These are phyloP conservation scores for Huntiella bhutanensis DNA, from an alignment of 2,329 filamentous ascomycete genomes.

Conservation along the genomic window DNA sequence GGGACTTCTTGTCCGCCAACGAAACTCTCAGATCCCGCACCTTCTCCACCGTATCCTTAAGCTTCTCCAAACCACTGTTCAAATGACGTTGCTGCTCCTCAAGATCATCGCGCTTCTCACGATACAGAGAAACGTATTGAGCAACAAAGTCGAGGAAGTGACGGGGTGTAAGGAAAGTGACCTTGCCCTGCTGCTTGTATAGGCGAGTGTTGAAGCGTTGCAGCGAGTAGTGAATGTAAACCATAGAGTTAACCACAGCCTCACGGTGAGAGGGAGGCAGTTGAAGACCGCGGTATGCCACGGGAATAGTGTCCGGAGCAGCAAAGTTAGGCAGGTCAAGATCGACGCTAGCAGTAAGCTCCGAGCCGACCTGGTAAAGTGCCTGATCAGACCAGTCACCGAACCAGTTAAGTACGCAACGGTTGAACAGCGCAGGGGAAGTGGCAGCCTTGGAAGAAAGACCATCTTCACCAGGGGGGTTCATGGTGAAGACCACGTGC, in stretches of 20 bases:
- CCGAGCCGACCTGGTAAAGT: constrained; percentile 89
- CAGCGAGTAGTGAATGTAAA: constrained; percentile 92
- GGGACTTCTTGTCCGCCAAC: constrained; percentile 81
- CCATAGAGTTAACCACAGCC: constrained; percentile 92
- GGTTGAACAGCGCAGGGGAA: constrained; percentile 95
- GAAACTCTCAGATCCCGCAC: constrained; percentile 81
- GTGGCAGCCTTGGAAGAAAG: constrained; percentile 92
- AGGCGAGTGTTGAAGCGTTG: constrained; percentile 77
- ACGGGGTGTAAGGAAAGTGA: constrained; percentile 83
- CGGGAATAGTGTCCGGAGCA: constrained; percentile 77
- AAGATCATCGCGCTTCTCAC: constrained; percentile 93
- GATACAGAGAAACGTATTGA: constrained; percentile 93
- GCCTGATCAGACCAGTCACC: constrained; percentile 99
- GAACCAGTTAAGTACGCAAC: constrained; percentile 99
- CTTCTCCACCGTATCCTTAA: constrained; percentile 92
- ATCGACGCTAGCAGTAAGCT: constrained; percentile 91
- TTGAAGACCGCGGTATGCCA: constrained; percentile 70
- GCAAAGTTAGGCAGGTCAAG: constrained; percentile 72
- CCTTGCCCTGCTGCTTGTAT: constrained; percentile 76
- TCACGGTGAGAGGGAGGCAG: constrained; percentile 82
- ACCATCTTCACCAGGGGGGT: constrained; percentile 74
- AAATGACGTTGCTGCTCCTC: constrained; percentile 97
- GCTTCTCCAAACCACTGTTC: constrained; percentile 93
- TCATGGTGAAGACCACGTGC: constrained; percentile 99
- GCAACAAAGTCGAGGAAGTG: constrained; percentile 97